phyloP scores from a whole-genome alignment of 2,329 filamentous ascomycete genomes.

The Berkeleyomyces rouxiae region DNA sequence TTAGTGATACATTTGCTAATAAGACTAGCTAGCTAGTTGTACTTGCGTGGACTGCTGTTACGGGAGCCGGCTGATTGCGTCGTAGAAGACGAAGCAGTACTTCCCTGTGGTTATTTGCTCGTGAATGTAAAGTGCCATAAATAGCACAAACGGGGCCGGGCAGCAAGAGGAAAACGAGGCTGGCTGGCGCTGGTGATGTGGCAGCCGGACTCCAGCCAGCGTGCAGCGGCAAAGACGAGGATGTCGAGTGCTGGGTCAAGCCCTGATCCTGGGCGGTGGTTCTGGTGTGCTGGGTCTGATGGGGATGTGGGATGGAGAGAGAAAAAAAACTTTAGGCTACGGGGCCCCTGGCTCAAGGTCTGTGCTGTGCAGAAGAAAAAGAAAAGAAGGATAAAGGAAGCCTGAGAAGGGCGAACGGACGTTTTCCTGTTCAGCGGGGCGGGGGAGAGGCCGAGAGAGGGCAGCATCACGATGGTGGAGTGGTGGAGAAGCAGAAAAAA shows the following conservation, averaged over 20 bases:
- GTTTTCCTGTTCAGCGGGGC: background rate
- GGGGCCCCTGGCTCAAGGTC: background rate
- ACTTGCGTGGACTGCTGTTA: too few relatives aligned
- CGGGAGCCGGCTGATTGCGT: too few relatives aligned
- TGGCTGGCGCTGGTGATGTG: background rate
- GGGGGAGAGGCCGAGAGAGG: background rate
- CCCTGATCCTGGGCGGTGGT: background rate
- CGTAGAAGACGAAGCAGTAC: too few relatives aligned
- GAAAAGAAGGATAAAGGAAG: background rate
- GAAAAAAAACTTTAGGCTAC: background rate
- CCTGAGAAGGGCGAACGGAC: background rate
- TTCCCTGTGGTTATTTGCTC: too few relatives aligned
- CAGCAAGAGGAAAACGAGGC: background rate
- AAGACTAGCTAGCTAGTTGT: too few relatives aligned
- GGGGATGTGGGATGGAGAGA: background rate
- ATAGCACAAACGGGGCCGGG: background rate
- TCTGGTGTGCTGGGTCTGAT: background rate
- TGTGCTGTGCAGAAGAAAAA: conserved; percentile 3
- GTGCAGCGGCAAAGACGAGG: background rate
- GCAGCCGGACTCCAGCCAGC: background rate
- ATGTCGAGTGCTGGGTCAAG: background rate
- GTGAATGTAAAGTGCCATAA: background rate
- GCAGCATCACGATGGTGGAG: background rate
- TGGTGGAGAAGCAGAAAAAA: too few relatives aligned
- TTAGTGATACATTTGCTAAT: too few relatives aligned